Conservation (phyloP, 148 eudicot genomes). For the Silene uniflora region DNA sequence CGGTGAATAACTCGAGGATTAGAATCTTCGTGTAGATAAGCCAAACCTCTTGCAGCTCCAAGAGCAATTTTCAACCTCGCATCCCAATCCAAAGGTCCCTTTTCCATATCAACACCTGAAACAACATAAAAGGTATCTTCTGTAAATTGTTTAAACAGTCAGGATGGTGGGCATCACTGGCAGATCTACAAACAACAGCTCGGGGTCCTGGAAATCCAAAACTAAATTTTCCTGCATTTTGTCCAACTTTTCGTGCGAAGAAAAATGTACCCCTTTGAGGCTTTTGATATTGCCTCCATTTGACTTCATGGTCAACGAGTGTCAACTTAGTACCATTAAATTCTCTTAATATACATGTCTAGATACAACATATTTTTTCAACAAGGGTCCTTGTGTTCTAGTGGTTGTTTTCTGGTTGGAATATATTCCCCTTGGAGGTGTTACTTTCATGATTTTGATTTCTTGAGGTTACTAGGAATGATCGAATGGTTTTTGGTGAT, state of each 20-base stretch:
- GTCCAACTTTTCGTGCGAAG: not conserved
- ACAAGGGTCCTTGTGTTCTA: too few species aligned
- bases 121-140: constrained; percentile 11
- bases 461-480: too few species aligned
- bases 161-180: not conserved
- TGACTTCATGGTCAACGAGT: not conserved
- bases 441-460: too few species aligned
- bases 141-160: not conserved
- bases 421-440: too few species aligned
- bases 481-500: too few species aligned
- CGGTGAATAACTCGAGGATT: constrained; percentile 98
- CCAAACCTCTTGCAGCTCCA: constrained; percentile 98
- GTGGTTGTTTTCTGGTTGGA: too few species aligned
- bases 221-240: not conserved
- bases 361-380: not conserved
- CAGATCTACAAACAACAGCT: not conserved
- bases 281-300: not conserved
- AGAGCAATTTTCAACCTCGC: constrained; percentile 93
- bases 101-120: constrained; percentile 62
- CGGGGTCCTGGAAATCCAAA: too few species aligned
- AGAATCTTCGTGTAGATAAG: constrained; percentile 98
- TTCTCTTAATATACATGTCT: not conserved
- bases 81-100: constrained; percentile 91
- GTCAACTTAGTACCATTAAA: not conserved
- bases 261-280: not conserved